Base-by-base conservation (phyloP, 2,329 filamentous ascomycete genomes). In the Rutstroemia sp. region DNA sequence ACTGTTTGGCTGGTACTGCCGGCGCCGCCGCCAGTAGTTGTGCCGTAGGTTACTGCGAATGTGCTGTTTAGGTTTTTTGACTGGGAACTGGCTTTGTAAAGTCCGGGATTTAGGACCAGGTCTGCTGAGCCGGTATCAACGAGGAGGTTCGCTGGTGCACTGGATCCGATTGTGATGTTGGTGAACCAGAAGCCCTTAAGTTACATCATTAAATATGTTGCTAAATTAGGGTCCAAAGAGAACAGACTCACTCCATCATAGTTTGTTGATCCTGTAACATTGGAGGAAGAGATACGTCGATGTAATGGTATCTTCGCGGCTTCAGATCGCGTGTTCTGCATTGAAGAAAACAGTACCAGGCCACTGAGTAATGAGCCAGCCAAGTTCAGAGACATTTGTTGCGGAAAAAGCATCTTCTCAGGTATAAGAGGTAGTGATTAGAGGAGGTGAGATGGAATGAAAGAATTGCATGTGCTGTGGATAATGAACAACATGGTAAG, bases 111-210 rank as follows among this genome's bases (percentile, higher is more conserved):
- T 1, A 61, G 27, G 45, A 58, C 47, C 10, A 61, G 44, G 38
- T 61, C 58, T 4, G 47, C 50, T 12, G 55, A 62, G 5, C 55
- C 57, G 16, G 58, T 58, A 37, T 57, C 58, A 12, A 62, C 55
- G 10, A 62, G 44, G 8, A 58, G 17, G 23, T 58, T n/a, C 7
- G 48, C 46, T 19, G 57, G 44, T n/a, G 48, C 14, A 9, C 21
- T 19, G 16, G 16, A 49, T 14, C 61, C 57, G n/a, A 61, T 17
- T 4, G 27, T 48, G 8, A 61, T 53, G 25, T 60, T 51, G 4
- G 52, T 52, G 19, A 51, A 59, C 58, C 55, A 62, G 50, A 60
- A 62, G 12, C 50, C 52, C 30, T 56, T 1, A 9, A 9, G 16
- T 5, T 12, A 8, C 14, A 3, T 25, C 38, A 16, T 25, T 37